Evolutionary conservation across 148 eudicot genomes (phyloP).

Genomic region (Nyssa sinensis): DNA sequence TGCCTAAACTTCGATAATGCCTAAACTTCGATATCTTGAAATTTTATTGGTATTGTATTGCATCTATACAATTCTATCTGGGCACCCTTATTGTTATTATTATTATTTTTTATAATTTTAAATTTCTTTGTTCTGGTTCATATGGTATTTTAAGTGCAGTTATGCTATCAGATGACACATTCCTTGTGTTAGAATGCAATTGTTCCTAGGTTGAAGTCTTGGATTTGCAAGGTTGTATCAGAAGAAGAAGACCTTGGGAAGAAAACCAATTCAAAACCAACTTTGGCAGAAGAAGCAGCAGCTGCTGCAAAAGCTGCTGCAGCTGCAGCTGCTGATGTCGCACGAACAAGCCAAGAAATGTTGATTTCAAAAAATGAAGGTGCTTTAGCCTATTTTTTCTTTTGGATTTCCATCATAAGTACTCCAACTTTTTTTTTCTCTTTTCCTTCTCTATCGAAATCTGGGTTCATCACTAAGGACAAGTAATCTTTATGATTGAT

Average conservation of each 20-base stretch:
- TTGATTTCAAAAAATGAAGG: constrained; percentile 71
- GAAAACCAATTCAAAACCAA: constrained; percentile 40
- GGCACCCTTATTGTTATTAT: not conserved
- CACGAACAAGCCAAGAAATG: constrained; percentile 84
- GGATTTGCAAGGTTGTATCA: constrained; percentile 75
- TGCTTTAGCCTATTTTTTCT: constrained; percentile 16
- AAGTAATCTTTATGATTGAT: not conserved
- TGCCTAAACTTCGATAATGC: not conserved
- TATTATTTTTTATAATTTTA: no score
- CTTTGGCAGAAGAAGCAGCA: constrained; percentile 72
- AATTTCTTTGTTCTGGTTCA: no score
- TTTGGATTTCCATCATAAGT: not conserved
- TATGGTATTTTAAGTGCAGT: not conserved
- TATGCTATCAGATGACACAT: constrained; percentile 9
- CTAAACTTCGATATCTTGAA: not conserved
- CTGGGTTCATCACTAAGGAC: not conserved
- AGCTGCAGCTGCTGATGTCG: constrained; percentile 86
- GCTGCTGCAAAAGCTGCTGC: constrained; percentile 96
- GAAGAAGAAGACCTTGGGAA: constrained; percentile 42
- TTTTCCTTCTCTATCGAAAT: not conserved
- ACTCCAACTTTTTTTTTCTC: constrained; percentile 3
- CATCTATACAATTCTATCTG: constrained; percentile 1
- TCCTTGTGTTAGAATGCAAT: constrained; percentile 54
- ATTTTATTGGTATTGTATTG: not conserved
- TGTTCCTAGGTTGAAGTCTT: constrained; percentile 81